These are phyloP conservation scores for Claviceps purpurea DNA, from an alignment of 2,329 filamentous ascomycete species.

Conservation along the genomic window DNA sequence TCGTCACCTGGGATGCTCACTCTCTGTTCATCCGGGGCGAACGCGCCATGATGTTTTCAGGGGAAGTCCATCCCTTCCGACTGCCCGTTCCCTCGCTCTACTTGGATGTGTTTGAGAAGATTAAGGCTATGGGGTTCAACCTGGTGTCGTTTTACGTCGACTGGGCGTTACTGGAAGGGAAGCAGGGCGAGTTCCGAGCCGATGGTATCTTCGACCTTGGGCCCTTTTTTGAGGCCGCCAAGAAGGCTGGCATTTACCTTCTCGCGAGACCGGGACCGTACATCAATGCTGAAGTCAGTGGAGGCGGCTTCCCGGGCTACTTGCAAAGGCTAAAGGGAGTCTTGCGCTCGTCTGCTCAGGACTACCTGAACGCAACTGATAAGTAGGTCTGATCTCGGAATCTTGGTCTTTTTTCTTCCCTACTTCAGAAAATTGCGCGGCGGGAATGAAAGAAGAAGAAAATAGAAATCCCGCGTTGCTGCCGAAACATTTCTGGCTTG, in stretches of 20 bases:
- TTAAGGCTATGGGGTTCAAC: slow-evolving; percentile 70
- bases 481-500: background rate
- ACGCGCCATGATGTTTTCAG: slow-evolving; percentile 57
- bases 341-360: slow-evolving; percentile 47
- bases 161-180: slow-evolving; percentile 67
- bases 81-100: slow-evolving; percentile 35
- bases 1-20: slow-evolving; percentile 58
- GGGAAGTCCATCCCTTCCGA: slow-evolving; percentile 58
- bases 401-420: background rate
- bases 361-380: slow-evolving; percentile 53
- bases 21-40: slow-evolving; percentile 59
- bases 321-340: slow-evolving; percentile 52
- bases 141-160: slow-evolving; percentile 67
- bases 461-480: background rate
- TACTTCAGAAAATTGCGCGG: background rate
- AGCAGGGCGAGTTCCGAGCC: slow-evolving; percentile 53
- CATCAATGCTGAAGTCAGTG: slow-evolving; percentile 65
- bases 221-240: slow-evolving; percentile 64
- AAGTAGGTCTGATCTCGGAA: slow-evolving; percentile 30
- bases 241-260: slow-evolving; percentile 61
- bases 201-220: slow-evolving; percentile 61
- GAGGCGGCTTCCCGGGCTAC: slow-evolving; percentile 74
- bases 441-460: no score
- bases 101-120: slow-evolving; percentile 68
- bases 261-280: slow-evolving; percentile 61